phyloP scores from a whole-genome alignment of 2,329 filamentous ascomycete genomes.

The Penicillium expansum region DNA sequence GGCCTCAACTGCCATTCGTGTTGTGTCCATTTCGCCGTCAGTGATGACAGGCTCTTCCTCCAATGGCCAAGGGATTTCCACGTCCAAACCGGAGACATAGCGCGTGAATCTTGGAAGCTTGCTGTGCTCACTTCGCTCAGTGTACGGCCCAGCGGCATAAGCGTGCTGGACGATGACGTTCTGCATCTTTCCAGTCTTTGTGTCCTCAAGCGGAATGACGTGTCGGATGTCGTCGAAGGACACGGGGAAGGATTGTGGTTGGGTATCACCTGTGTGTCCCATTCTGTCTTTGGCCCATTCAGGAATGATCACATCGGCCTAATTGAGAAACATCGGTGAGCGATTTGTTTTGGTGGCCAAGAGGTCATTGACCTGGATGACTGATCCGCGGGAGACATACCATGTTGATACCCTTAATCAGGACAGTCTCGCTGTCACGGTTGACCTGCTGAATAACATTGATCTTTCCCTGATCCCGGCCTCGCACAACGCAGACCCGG shows the following conservation, averaged over 20 bases:
- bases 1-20: slow-evolving; percentile 71
- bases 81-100: slow-evolving; percentile 68
- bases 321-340: slow-evolving; percentile 8
- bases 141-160: slow-evolving; percentile 51
- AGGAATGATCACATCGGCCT: slow-evolving; percentile 46
- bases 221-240: slow-evolving; percentile 73
- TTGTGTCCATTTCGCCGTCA: slow-evolving; percentile 66
- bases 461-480: slow-evolving; percentile 79
- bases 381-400: slow-evolving; percentile 44
- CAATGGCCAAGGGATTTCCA: slow-evolving; percentile 74
- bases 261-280: slow-evolving; percentile 42
- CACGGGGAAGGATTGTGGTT: slow-evolving; percentile 56
- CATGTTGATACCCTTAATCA: slow-evolving; percentile 61
- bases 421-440: slow-evolving; percentile 55
- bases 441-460: slow-evolving; percentile 64
- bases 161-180: slow-evolving; percentile 78
- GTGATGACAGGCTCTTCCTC: slow-evolving; percentile 50
- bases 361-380: not conserved
- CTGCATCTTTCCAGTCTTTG: slow-evolving; percentile 60
- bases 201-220: slow-evolving; percentile 70
- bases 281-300: slow-evolving; percentile 37
- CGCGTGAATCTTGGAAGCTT: slow-evolving; percentile 42
- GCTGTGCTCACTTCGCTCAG: slow-evolving; percentile 51
- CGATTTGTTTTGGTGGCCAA: not conserved
- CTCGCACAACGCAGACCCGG: slow-evolving; percentile 76